Base-by-base conservation (phyloP, 2,329 filamentous ascomycete species). In the Nothopassalora personata region DNA sequence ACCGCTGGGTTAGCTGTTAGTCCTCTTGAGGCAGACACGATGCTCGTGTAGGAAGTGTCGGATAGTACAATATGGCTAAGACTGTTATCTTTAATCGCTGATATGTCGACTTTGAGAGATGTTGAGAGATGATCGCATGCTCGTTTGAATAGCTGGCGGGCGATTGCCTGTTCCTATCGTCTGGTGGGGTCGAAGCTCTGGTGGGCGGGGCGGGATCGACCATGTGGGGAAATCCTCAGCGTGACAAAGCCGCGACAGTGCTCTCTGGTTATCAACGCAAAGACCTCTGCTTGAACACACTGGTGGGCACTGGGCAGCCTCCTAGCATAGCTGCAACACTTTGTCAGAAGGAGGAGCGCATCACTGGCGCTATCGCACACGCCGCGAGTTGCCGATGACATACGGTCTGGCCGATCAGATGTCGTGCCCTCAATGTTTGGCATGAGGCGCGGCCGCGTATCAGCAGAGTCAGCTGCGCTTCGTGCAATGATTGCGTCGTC, bases 141-240 rank as follows among this genome's bases (percentile, higher is more conserved):
- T 52, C 34, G 10, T 36, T 36, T n/a, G 39, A 43, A 43, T 3
- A 18, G 46, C 56, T 45, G 53, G 63, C 59, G 63, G 63, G 55
- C 60, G 57, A 23, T 43, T 65, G 53, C 59, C 57, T 65, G 59
- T 60, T 63, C 55, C 55, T 60, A 57, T 57, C 56, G 60, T 55
- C 47, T 61, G 53, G 54, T 51, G 49, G 49, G 49, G 49, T 34
- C 30, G 49, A 51, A 49, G 27, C 11, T 31, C 10, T n/a, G 23
- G 23, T 23, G 23, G 23, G 23, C 23, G n/a, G n/a, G 48, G 48
- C 48, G 48, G 48, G 15, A 51, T 7, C 9, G 30, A 31, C 27
- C 15, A 51, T 51, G 48, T 34, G n/a, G 48, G 48, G 48, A 51
- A 27, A 51, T 34, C 11, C 31, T 51, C 48, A 27, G 48, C 30